Percentiles rank a stretch among this genome's conserved stretches.
These are phyloP conservation scores for Termitomyces sp. DNA, from an alignment of 768 basidiomycete genomes.

Conservation along the genomic window DNA sequence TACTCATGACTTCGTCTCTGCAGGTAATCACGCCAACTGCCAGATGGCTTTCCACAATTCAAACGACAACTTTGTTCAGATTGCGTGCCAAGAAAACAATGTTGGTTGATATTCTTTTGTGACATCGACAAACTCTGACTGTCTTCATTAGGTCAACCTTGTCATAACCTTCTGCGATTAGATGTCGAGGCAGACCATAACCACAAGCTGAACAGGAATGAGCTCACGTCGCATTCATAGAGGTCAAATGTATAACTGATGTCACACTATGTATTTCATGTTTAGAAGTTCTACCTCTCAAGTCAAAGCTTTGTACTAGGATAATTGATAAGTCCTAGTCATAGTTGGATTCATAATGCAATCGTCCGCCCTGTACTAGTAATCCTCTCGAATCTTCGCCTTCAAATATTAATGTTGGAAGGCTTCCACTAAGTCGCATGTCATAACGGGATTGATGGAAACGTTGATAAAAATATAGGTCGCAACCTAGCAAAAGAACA, in stretches of 20 bases:
- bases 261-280: background rate
- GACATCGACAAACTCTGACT: background rate
- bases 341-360: background rate
- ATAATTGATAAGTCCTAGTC: too few species aligned
- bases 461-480: too few species aligned
- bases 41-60: conserved; percentile 30
- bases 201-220: background rate
- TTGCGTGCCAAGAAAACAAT: conserved; percentile 12
- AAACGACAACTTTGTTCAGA: conserved; percentile 31
- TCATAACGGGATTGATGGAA: too few species aligned
- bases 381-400: background rate
- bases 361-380: background rate
- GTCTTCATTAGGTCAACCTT: background rate
- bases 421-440: too few species aligned
- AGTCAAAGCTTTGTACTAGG: background rate
- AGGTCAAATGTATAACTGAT: background rate
- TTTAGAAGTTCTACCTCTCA: background rate
- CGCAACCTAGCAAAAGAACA: too few species aligned
- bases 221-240: background rate
- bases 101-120: background rate
- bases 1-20: background rate
- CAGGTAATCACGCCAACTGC: conserved; percentile 25
- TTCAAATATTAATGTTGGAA: too few species aligned
- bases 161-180: background rate
- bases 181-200: background rate